Conservation (phyloP, 768 basidiomycete species). For the Tulasnella sp. region DNA sequence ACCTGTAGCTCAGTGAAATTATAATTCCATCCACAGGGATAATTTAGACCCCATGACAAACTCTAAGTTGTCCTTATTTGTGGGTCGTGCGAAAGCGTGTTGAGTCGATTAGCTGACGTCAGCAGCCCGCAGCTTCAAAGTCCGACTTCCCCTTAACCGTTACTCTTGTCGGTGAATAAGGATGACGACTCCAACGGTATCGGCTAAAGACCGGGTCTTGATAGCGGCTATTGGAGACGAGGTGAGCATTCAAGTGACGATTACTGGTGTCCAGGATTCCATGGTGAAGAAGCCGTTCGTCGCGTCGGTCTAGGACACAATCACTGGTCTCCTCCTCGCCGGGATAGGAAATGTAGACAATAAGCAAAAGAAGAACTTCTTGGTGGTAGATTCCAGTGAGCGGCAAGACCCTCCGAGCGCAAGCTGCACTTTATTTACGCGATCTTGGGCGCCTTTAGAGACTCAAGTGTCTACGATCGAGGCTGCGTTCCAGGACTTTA, state of each 20-base stretch:
- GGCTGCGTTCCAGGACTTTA: slow-evolving; percentile 90
- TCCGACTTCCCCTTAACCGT: background rate
- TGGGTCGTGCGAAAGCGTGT: background rate
- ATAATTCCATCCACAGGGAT: too few species aligned
- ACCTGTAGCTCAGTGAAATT: too few species aligned
- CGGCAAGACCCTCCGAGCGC: slow-evolving; percentile 34
- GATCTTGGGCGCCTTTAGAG: slow-evolving; percentile 54
- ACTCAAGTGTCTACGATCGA: slow-evolving; percentile 91
- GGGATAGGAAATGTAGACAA: slow-evolving; percentile 92
- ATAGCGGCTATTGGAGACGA: slow-evolving; percentile 98
- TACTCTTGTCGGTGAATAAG: background rate
- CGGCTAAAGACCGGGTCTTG: slow-evolving; percentile 65
- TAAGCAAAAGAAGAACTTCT: slow-evolving; percentile 95
- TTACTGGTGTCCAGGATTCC: slow-evolving; percentile 32
- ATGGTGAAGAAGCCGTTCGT: background rate
- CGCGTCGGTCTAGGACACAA: slow-evolving; percentile 74
- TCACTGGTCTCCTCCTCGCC: slow-evolving; percentile 92
- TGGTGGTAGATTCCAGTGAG: slow-evolving; percentile 92
- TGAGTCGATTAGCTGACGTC: background rate
- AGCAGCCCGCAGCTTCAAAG: background rate
- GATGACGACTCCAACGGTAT: slow-evolving; percentile 19
- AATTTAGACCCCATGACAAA: too few species aligned
- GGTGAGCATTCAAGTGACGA: slow-evolving; percentile 50
- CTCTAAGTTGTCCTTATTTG: too few species aligned
- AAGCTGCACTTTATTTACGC: background rate